phyloP scores from a whole-genome alignment of 768 basidiomycete species.

The Lentinula detonsa region DNA sequence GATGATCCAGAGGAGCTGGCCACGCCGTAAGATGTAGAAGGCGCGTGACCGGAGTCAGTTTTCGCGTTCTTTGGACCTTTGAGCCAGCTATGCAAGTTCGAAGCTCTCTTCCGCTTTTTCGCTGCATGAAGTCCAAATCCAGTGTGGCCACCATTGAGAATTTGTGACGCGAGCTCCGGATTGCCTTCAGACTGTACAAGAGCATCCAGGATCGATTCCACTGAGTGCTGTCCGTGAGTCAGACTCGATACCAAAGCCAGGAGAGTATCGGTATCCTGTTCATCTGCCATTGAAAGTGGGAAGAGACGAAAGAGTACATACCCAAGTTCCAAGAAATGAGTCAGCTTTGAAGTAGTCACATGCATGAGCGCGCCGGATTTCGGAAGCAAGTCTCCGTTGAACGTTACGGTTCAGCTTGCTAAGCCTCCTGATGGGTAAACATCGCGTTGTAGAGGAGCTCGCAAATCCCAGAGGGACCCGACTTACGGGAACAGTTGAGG shows the following conservation, averaged over 20 bases:
- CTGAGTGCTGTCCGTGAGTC: slow-evolving; percentile 27
- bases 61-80: slow-evolving; percentile 8
- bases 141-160: slow-evolving; percentile 21
- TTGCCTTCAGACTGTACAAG: slow-evolving; percentile 54
- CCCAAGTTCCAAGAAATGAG: background rate
- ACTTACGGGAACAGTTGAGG: background rate
- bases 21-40: background rate
- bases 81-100: slow-evolving; percentile 54
- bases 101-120: slow-evolving; percentile 42
- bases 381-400: background rate
- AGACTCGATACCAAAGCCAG: slow-evolving; percentile 65
- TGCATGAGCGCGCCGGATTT: background rate
- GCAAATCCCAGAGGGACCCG: background rate
- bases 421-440: background rate
- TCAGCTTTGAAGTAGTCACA: background rate
- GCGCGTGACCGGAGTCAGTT: background rate
- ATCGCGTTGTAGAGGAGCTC: background rate
- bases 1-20: background rate
- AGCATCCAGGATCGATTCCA: slow-evolving; percentile 48
- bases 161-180: slow-evolving; percentile 40
- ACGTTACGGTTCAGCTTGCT: no score
- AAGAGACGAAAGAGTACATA: background rate
- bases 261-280: slow-evolving; percentile 58
- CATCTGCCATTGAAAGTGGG: background rate
- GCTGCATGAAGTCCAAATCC: slow-evolving; percentile 9